Evolutionary conservation across 1,139 yeast species (phyloP).

Genomic region (Yamadazyma jaroonii): DNA sequence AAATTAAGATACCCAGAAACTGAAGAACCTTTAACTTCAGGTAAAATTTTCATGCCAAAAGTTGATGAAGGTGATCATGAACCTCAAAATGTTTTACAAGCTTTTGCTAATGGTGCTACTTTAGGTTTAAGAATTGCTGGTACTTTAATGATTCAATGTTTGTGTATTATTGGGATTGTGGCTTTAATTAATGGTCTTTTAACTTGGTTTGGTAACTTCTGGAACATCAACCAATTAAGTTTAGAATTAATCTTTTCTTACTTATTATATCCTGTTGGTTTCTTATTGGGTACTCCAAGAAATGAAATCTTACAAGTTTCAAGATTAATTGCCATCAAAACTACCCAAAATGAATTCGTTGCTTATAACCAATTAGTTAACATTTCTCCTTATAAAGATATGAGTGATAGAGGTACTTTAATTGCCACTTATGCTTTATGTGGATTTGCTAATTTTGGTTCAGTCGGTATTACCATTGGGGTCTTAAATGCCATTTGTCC

Average conservation of each 20-base stretch:
- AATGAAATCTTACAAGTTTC: slow-evolving; percentile 51
- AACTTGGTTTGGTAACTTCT: slow-evolving; percentile 64
- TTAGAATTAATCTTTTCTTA: slow-evolving; percentile 59
- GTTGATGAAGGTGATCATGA: slow-evolving; percentile 35
- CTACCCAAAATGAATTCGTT: slow-evolving; percentile 64
- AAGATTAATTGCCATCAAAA: slow-evolving; percentile 54
- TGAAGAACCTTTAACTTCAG: slow-evolving; percentile 53
- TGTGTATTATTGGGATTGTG: slow-evolving; percentile 64
- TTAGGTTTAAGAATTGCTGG: slow-evolving; percentile 61
- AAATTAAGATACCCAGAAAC: slow-evolving; percentile 63
- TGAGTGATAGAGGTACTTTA: slow-evolving; percentile 54
- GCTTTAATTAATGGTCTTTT: slow-evolving; percentile 57
- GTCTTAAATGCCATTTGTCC: slow-evolving; percentile 61
- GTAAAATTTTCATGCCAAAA: slow-evolving; percentile 48
- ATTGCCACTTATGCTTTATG: slow-evolving; percentile 65
- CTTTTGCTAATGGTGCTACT: slow-evolving; percentile 62
- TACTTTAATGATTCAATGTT: slow-evolving; percentile 57
- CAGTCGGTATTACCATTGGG: slow-evolving; percentile 63
- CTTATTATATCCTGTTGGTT: slow-evolving; percentile 59
- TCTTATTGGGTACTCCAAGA: slow-evolving; percentile 61
- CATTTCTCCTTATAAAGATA: slow-evolving; percentile 43
- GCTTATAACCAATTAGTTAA: slow-evolving; percentile 48
- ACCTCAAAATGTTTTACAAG: slow-evolving; percentile 60
- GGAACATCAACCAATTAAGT: slow-evolving; percentile 54
- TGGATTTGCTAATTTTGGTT: slow-evolving; percentile 66